A percentile compares a stretch with the other conserved stretches of the same genome.
Evolutionary conservation across 768 basidiomycete genomes (phyloP).

Genomic region (Xerocomus potaroensis): DNA sequence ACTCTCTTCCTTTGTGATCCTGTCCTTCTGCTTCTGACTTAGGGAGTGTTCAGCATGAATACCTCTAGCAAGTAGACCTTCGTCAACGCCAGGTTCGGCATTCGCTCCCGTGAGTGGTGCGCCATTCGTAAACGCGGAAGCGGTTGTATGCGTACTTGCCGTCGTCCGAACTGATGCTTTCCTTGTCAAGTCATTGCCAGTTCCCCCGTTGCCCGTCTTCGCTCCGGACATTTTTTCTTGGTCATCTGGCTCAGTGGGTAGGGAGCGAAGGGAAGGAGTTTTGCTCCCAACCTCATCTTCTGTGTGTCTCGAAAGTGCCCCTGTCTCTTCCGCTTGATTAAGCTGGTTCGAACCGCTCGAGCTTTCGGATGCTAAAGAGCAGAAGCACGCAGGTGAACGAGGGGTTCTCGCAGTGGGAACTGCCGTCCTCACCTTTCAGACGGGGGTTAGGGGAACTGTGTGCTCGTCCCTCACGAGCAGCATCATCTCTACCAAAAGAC

Average conservation of each 20-base stretch:
- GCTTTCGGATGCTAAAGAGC: background rate
- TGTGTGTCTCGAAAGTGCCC: background rate
- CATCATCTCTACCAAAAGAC: background rate
- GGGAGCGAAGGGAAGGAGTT: conserved; percentile 21
- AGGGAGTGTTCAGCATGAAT: conserved; percentile 45
- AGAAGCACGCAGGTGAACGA: background rate
- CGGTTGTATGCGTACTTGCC: conserved; percentile 15
- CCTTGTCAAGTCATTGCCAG: conserved; percentile 6
- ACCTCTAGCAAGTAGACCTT: conserved; percentile 38
- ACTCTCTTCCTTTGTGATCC: conserved; percentile 53
- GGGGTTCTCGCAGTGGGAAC: background rate
- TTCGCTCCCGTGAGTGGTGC: conserved; percentile 49
- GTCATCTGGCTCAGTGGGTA: conserved; percentile 13
- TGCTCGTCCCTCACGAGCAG: background rate
- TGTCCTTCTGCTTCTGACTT: conserved; percentile 47
- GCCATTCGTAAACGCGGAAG: conserved; percentile 47
- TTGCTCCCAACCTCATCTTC: background rate
- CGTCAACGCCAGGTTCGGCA: conserved; percentile 39
- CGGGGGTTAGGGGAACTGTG: background rate
- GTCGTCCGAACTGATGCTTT: conserved; percentile 22
- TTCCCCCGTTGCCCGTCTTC: background rate
- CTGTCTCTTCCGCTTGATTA: background rate
- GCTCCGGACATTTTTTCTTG: background rate
- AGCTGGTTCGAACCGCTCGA: background rate
- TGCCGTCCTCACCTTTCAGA: conserved; percentile 2